A percentile compares a stretch with the other conserved stretches of the same genome.
Conservation (phyloP, 192 early-diverging fungal species). For the Coemansia sp. region DNA sequence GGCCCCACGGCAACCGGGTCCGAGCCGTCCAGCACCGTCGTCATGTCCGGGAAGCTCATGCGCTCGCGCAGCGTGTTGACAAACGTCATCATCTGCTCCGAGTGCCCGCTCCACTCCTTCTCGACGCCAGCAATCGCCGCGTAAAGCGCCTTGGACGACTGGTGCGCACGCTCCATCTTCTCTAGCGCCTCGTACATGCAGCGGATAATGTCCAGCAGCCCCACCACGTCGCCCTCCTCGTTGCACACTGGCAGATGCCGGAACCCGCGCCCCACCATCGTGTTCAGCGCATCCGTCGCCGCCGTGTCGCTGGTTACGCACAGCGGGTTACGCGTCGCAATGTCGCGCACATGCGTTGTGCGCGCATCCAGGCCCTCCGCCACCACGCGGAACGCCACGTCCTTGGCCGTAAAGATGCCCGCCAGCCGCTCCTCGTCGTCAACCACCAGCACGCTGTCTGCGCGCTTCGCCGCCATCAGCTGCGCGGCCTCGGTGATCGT, state of each 20-base stretch:
- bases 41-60: conserved; percentile 91
- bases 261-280: conserved; percentile 82
- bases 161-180: conserved; percentile 82
- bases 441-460: conserved; percentile 94
- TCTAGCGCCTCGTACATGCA: conserved; percentile 83
- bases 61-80: conserved; percentile 73
- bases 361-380: conserved; percentile 68
- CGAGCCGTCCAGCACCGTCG: conserved; percentile 71
- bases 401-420: conserved; percentile 98
- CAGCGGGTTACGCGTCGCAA: conserved; percentile 90
- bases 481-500: conserved; percentile 81
- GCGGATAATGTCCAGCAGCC: conserved; percentile 81
- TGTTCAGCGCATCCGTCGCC: conserved; percentile 77
- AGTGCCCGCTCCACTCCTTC: conserved; percentile 73
- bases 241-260: conserved; percentile 84
- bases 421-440: conserved; percentile 86
- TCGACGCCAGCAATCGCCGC: conserved; percentile 80
- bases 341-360: conserved; percentile 73
- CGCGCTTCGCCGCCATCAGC: conserved; percentile 96
- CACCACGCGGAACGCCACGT: conserved; percentile 93
- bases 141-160: conserved; percentile 76
- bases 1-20: conserved; percentile 63
- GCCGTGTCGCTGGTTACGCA: conserved; percentile 80
- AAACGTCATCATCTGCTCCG: conserved; percentile 67
- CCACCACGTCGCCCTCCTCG: conserved; percentile 83